Conservation (phyloP, 2,329 filamentous ascomycete genomes). For the Lachnellula willkommii region DNA sequence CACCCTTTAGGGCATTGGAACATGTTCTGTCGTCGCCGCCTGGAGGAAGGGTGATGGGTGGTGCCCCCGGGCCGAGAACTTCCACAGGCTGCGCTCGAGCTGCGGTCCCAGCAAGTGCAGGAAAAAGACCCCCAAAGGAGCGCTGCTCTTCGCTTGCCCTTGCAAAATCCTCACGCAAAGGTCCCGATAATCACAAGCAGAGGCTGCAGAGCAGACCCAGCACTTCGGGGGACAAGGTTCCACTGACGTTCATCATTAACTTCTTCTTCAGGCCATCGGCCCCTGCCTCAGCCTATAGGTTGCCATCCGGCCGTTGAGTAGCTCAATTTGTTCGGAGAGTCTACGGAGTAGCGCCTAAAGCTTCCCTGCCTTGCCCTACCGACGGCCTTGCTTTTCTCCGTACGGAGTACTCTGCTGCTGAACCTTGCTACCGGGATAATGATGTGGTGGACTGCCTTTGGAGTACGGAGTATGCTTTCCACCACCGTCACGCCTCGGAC, state of each 20-base stretch:
- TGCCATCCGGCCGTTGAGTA: slow-evolving; percentile 11
- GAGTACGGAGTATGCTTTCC: no score
- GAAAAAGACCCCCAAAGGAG: no score
- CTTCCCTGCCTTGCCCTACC: slow-evolving; percentile 1
- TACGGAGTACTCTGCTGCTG: not conserved
- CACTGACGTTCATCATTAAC: slow-evolving; percentile 4
- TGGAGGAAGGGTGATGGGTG: not conserved
- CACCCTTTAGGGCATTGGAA: not conserved
- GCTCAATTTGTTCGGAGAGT: slow-evolving; percentile 8
- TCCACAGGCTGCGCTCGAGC: slow-evolving; percentile 4
- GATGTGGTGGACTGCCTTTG: not conserved
- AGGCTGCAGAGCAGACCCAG: slow-evolving; percentile 11
- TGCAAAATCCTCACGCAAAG: not conserved
- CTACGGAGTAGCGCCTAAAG: slow-evolving; percentile 11
- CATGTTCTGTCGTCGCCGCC: not conserved
- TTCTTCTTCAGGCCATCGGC: not conserved
- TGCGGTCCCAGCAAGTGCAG: slow-evolving; percentile 1
- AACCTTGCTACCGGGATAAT: not conserved
- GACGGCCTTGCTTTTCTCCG: no score
- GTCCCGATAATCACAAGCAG: not conserved
- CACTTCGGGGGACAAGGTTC: slow-evolving; percentile 13
- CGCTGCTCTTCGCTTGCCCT: not conserved
- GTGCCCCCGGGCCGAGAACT: not conserved
- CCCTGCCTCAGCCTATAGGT: not conserved
- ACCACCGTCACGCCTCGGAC: no score